Base-by-base conservation (phyloP, 2,329 filamentous ascomycete species). In the Ophiostoma quercus region DNA sequence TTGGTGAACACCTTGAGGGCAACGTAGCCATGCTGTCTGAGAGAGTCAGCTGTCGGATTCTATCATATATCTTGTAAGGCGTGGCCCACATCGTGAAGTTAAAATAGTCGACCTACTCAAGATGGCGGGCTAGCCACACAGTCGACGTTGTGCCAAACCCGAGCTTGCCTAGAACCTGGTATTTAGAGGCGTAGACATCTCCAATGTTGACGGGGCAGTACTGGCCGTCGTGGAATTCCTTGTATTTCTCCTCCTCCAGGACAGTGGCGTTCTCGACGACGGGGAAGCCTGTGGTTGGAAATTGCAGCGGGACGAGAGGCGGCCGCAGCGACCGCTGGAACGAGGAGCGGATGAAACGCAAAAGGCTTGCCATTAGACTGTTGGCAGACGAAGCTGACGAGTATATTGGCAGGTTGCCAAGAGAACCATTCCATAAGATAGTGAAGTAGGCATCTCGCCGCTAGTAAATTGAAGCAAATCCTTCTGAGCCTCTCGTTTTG, bases 41-140 rank as follows among this genome's bases (percentile, higher is more conserved):
- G 37, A 39, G 37, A 39, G 19, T 22, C 51, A 57, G 51, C 51
- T 57, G 3, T 6, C 51, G 22, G 51, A 7, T 25, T 29, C n/a
- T 8, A 39, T 8, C 51, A 29, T 29, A 29, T 29, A n/a, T 22
- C n/a, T 11, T 16, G n/a, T 57, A 11, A 57, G 37, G 8, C 37
- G 8, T 39, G 37, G 37, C 37, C 34, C 34, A 37, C 34, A 37
- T 9, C 34, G 34, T 9, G 11, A 39, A 39, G 37, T 39, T 39
- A 1, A 39, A 39, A 39, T 39, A 39, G 37, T 39, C 37, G 51
- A 57, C 22, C 16, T 1, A 57, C 51, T 57, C n/a, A 2, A 57
- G 51, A 57, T 57, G 51, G 51, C 51, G 51, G 51, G 51, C 51
- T 29, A 57, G 51, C n/a, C 51, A 57, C 19, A 57, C 51, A 11